These are phyloP conservation scores for Cryptococcus sp. DNA, from an alignment of 1,284 basidiomycete genomes.

Conservation along the genomic window DNA sequence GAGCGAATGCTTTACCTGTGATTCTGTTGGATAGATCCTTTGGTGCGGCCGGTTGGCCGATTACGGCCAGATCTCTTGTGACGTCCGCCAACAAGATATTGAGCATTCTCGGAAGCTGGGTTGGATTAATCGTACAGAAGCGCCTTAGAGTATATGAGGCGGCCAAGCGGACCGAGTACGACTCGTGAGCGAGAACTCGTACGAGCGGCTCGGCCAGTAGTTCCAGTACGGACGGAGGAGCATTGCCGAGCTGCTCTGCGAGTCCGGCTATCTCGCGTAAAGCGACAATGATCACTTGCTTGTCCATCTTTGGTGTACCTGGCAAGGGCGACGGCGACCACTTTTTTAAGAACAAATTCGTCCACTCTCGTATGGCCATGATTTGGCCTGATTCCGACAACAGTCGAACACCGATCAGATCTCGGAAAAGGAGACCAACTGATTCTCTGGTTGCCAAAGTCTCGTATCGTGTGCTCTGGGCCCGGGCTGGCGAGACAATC, in stretches of 20 bases:
- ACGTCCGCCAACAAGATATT: constrained; percentile 83
- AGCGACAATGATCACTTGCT: constrained; percentile 68
- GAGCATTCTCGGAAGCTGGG: constrained; percentile 74
- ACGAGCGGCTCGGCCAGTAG: constrained; percentile 80
- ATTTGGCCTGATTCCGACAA: constrained; percentile 92
- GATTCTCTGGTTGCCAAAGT: constrained; percentile 66
- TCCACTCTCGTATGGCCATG: constrained; percentile 79
- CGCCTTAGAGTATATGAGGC: constrained; percentile 83
- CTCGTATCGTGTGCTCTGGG: constrained; percentile 64
- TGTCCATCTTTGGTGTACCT: constrained; percentile 67
- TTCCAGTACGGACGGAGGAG: constrained; percentile 83
- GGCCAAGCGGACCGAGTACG: constrained; percentile 76
- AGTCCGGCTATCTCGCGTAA: constrained; percentile 81
- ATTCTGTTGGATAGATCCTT: constrained; percentile 68
- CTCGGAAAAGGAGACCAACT: constrained; percentile 71
- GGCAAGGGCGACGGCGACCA: constrained; percentile 87
- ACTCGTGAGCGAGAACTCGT: constrained; percentile 80
- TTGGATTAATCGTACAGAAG: constrained; percentile 84
- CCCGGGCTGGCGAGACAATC: constrained; percentile 59
- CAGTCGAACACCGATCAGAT: constrained; percentile 81
- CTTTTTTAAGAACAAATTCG: constrained; percentile 72
- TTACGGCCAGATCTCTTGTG: constrained; percentile 54
- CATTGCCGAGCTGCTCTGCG: constrained; percentile 84
- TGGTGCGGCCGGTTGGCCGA: constrained; percentile 61
- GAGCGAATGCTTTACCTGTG: constrained; percentile 81